Conservation (phyloP, 805 yeast genomes). For the Starmerella khaoyaiensis region DNA sequence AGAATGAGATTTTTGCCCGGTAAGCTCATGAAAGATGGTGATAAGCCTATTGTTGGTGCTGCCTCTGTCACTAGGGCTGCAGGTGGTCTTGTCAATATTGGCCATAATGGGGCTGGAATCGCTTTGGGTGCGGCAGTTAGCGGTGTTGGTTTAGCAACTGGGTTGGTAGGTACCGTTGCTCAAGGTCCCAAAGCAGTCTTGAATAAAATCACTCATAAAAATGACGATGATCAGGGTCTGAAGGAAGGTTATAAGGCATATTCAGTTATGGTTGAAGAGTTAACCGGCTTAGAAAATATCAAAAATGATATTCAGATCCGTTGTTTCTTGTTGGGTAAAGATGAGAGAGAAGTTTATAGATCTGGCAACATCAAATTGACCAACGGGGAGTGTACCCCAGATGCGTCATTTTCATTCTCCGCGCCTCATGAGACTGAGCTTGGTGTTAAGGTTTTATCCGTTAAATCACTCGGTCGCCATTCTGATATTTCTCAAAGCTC, state of each 20-base stretch:
- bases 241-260: constrained; percentile 14
- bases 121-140: constrained; percentile 33
- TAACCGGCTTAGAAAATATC: constrained; percentile 21
- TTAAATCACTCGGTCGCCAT: constrained; percentile 62
- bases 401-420: constrained; percentile 45
- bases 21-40: constrained; percentile 34
- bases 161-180: constrained; percentile 34
- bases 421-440: constrained; percentile 50
- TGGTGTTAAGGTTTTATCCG: constrained; percentile 48
- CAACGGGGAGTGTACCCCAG: constrained; percentile 30
- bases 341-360: constrained; percentile 47
- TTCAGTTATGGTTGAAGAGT: constrained; percentile 16
- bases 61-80: constrained; percentile 21
- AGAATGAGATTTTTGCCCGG: constrained; percentile 56
- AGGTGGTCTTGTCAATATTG: constrained; percentile 18
- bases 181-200: constrained; percentile 31
- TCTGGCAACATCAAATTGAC: constrained; percentile 46
- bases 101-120: constrained; percentile 32
- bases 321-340: constrained; percentile 28
- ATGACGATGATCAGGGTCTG: constrained; percentile 9
- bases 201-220: constrained; percentile 28
- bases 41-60: constrained; percentile 16
- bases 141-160: constrained; percentile 37
- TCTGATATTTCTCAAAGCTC: constrained; percentile 48
- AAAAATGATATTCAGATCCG: constrained; percentile 37